These are phyloP conservation scores for Serendipita sp. DNA, from an alignment of 768 basidiomycete species.

Conservation along the genomic window DNA sequence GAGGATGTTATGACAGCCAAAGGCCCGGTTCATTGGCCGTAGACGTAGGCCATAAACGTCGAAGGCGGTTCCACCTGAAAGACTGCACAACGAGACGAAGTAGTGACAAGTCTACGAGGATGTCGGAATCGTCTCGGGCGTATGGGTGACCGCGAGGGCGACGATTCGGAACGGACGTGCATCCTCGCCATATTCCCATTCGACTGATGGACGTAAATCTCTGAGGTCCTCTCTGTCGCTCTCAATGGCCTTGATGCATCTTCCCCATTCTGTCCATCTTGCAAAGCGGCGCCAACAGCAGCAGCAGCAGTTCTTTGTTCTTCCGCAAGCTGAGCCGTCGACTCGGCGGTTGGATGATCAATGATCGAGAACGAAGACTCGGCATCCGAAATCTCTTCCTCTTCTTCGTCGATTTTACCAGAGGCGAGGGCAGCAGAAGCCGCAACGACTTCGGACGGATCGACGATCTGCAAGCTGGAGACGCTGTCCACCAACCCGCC, in stretches of 20 bases:
- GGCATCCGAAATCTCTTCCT: background rate
- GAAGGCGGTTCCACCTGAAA: background rate
- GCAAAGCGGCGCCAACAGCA: background rate
- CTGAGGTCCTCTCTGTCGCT: background rate
- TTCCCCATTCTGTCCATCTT: background rate
- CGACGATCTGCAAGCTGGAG: slow-evolving; percentile 1
- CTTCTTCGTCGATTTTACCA: background rate
- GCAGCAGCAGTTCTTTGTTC: background rate
- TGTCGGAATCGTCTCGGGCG: background rate
- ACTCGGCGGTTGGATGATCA: background rate
- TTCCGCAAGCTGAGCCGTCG: background rate
- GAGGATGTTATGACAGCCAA: too few relatives aligned
- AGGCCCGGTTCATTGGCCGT: background rate
- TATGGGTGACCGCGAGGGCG: background rate
- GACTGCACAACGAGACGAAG: background rate
- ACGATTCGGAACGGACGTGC: background rate
- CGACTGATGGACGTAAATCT: too few relatives aligned
- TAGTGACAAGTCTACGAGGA: background rate
- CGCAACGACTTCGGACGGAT: background rate
- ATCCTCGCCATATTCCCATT: too few relatives aligned
- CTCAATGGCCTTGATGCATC: background rate
- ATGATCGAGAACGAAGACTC: background rate
- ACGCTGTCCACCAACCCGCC: background rate
- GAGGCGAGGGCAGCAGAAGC: background rate
- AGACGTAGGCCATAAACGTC: slow-evolving; percentile 3